Base-by-base conservation (phyloP, 257 asterid species). In the Nicotiana attenuata region DNA sequence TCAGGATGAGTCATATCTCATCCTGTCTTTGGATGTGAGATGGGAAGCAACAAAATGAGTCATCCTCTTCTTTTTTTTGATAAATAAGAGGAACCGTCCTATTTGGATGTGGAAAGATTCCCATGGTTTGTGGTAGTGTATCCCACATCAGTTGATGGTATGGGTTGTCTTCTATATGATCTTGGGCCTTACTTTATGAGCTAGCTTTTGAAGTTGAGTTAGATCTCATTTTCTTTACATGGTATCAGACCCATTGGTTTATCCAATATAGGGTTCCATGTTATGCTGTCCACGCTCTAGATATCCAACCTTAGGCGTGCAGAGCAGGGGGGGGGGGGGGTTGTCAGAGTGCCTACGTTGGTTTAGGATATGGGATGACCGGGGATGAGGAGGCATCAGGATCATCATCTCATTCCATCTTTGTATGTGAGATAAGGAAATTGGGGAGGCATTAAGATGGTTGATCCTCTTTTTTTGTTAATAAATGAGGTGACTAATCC, bases 61-160 rank as follows among this genome's bases (percentile, higher is more conserved):
- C 47, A 22, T 7, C 22, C 31, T 41, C 24, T 71, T 31, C 7
- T 10, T 47, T 47, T 20, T 10, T 20, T 10, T 7, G 9, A 22
- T 45, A 71, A 71, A 71, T 45, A 20, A 22, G 78, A 45, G 0
- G 20, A 71, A 22, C 50, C 78, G 24, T 41, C 60, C 78, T 71
- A 22, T 75, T 50, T 75, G 63, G 35, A 50, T 75, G 79, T 75
- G 79, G 79, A 75, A 75, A 50, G 24, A 8, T 71, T 75, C 5
- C 41, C 80, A 14, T 5, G 0, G 41, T 75, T 24, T 75, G 41
- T 47, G 45, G 16, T 24, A 24, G 63, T 50, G 10, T 75, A 13
- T 47, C 26, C 38, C 63, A 50, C 3, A 24, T 75, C 13, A 57
- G 63, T 75, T 50, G 41, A 24, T 24, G 45, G 60, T 75, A 75